phyloP scores from a whole-genome alignment of 805 yeast species.

The Metschnikowia cerradonensis region DNA sequence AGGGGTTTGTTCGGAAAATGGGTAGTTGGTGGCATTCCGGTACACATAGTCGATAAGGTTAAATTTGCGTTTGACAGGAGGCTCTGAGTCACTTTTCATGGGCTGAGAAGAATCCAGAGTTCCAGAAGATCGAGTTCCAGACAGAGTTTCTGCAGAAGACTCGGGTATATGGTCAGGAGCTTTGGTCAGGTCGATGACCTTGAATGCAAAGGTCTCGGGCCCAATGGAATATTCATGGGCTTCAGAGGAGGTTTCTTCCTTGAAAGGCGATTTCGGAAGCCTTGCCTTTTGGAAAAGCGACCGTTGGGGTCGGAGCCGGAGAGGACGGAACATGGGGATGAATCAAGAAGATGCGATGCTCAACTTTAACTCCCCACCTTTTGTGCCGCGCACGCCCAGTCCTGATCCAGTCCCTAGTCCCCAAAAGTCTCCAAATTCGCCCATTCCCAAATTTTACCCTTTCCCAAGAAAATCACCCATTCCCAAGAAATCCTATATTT shows the following conservation, averaged over 20 bases:
- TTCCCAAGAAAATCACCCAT: too few relatives aligned
- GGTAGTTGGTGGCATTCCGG: slow-evolving; percentile 39
- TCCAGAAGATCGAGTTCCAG: too few relatives aligned
- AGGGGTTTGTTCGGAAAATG: slow-evolving; percentile 35
- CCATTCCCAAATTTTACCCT: too few relatives aligned
- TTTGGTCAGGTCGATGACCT: slow-evolving; percentile 22
- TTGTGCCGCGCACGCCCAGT: slow-evolving; percentile 1
- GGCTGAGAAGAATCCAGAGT: too few relatives aligned
- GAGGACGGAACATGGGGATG: background rate
- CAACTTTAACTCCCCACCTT: background rate
- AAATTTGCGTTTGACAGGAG: slow-evolving; percentile 9
- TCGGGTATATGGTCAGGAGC: background rate
- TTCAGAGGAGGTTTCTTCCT: slow-evolving; percentile 18
- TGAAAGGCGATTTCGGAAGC: slow-evolving; percentile 18
- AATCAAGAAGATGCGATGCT: background rate
- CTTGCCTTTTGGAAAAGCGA: slow-evolving; percentile 19
- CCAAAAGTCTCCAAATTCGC: background rate
- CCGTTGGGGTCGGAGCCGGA: slow-evolving; percentile 7
- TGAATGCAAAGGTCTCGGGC: slow-evolving; percentile 44
- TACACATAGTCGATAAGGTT: slow-evolving; percentile 35
- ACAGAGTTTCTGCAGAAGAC: too few relatives aligned
- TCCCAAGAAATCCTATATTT: too few relatives aligned
- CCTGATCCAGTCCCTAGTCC: background rate
- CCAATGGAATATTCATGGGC: slow-evolving; percentile 43
- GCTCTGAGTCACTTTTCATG: too few relatives aligned